Evolutionary conservation across 176 grass and related monocot species (phyloP), one percentile per base, ranked within the genome.

Genomic region (Ampelocalamus luodianensis): DNA sequence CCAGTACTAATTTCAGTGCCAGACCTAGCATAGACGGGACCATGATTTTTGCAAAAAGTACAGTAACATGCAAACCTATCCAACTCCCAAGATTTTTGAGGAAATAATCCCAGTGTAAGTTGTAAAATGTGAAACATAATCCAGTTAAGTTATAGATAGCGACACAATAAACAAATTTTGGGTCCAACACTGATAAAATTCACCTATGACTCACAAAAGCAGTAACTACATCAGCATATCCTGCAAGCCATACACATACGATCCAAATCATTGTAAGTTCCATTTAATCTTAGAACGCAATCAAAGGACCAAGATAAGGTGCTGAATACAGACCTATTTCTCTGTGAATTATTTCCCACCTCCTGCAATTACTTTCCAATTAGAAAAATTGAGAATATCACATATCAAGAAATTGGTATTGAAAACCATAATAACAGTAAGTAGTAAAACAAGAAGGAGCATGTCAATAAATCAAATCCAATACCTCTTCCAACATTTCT

Each of bases 401-500:
- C 8, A 63, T 67, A 74, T 59, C 16, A 82, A 86, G 71, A 83
- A 76, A 65, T 71, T 58, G 68, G 43, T 72, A 71, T 6, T 54
- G 16, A n/a, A 24, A 79, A 39, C 46, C 24, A 48, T 60, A 84
- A 68, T 43, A 74, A 65, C 14, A 37, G 60, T 10, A 60, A 42
- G 36, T 15, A 36, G 16, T 63, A 48, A 72, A 75, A 29, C 22
- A 78, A 78, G 9, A 77, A 15, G 18, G 20, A 76, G 8, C 63
- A 85, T 89, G 36, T 9, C n/a, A 78, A 77, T 61, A 88, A 86
- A 76, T 71, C 15, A 82, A 90, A 87, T 74, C 1, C 59, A 81
- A 60, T 92, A 99, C 96, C 91, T 99, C 96, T 85, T 92, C 85
- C 77, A 99, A 81, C 86, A 89, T 87, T 36, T 94, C 96, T 86